Percentiles rank a stretch among this genome's conserved stretches.
Conservation (phyloP, 1,139 yeast species). For the Pichia sp. region DNA sequence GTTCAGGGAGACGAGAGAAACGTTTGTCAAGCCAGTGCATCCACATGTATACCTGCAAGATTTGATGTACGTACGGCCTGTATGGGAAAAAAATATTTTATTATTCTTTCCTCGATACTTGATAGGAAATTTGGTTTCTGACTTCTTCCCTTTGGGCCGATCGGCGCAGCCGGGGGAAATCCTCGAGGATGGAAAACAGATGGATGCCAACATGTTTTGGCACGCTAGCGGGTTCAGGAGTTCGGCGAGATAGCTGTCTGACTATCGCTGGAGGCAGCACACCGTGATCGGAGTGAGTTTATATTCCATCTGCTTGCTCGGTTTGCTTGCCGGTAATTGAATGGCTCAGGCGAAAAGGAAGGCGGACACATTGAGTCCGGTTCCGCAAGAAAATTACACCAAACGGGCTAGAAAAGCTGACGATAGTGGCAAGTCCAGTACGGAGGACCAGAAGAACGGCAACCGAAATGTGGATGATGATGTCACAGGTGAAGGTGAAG, state of each 20-base stretch:
- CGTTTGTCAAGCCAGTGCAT: too few species aligned
- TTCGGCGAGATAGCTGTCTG: neutral
- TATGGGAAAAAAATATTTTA: neutral
- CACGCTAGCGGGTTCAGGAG: neutral
- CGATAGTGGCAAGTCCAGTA: neutral
- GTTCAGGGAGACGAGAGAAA: neutral
- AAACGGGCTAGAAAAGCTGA: neutral
- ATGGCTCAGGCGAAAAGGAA: constrained; percentile 6
- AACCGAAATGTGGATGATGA: neutral
- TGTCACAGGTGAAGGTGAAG: neutral
- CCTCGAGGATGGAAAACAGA: neutral
- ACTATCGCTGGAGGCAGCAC: neutral
- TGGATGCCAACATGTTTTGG: neutral
- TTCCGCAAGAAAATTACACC: neutral
- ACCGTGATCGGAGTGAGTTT: neutral
- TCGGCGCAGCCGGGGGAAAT: neutral
- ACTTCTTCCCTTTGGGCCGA: constrained; percentile 9
- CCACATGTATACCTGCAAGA: too few species aligned
- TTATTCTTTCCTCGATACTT: neutral
- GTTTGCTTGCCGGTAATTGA: neutral
- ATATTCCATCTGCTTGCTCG: neutral
- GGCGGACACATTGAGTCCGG: neutral
- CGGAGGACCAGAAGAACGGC: neutral
- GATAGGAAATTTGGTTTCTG: neutral
- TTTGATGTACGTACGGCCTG: neutral